Conservation (phyloP, 495 filamentous ascomycete species). For the Aspergillus haitiensis region DNA sequence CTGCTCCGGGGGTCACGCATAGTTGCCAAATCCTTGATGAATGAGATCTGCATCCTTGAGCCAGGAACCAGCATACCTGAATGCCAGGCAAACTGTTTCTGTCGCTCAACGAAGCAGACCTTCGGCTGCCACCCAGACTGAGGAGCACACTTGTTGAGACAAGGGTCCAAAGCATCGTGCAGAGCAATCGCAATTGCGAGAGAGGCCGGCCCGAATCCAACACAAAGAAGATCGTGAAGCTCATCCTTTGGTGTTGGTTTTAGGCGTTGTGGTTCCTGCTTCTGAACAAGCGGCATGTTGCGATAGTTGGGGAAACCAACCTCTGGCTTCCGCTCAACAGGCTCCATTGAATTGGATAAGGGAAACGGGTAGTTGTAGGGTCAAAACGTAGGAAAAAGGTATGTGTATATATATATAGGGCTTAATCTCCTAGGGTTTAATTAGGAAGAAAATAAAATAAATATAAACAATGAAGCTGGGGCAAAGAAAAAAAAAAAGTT, state of each 20-base stretch:
- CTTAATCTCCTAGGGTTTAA: conserved; percentile 6
- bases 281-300: conserved; percentile 26
- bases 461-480: conserved; percentile 7
- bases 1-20: conserved; percentile 81
- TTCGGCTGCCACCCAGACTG: conserved; percentile 52
- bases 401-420: not conserved
- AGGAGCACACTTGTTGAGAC: conserved; percentile 31
- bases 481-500: conserved; percentile 3
- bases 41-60: conserved; percentile 96
- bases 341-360: conserved; percentile 23
- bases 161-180: conserved; percentile 62
- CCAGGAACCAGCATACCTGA: conserved; percentile 91
- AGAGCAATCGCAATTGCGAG: conserved; percentile 90
- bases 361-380: not conserved
- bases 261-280: conserved; percentile 24
- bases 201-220: conserved; percentile 92
- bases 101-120: conserved; percentile 82
- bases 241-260: conserved; percentile 48
- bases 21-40: conserved; percentile 94
- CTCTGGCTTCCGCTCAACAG: conserved; percentile 27
- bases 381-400: not conserved
- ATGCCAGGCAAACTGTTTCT: conserved; percentile 85
- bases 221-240: conserved; percentile 79
- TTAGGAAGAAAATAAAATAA: conserved; percentile 1
- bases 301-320: conserved; percentile 26